phyloP scores from a whole-genome alignment of 805 yeast genomes.

The Wilhelminamyces savonicus region DNA sequence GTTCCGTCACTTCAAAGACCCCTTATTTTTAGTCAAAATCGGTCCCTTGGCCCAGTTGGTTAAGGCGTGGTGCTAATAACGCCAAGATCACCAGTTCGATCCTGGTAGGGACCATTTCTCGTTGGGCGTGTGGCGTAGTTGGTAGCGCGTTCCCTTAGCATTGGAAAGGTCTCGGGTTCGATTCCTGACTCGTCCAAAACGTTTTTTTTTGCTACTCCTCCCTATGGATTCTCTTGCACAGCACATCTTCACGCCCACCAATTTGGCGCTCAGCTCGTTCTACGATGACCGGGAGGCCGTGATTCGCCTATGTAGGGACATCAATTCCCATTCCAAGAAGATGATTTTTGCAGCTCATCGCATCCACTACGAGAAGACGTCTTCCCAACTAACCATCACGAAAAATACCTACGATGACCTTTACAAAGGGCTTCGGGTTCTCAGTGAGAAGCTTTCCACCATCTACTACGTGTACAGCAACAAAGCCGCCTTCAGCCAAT shows the following conservation, averaged over 20 bases:
- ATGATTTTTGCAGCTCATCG: conserved; percentile 20
- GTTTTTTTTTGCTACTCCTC: neutral
- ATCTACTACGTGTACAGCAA: conserved; percentile 3
- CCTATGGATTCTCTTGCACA: neutral
- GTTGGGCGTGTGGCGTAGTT: conserved; percentile 16
- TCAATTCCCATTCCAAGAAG: conserved; percentile 33
- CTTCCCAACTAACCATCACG: too few species aligned
- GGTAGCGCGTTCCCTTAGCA: conserved; percentile 18
- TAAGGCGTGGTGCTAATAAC: conserved; percentile 50
- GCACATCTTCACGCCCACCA: too few species aligned
- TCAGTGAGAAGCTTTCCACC: conserved; percentile 5
- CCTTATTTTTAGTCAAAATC: too few species aligned
- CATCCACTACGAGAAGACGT: conserved; percentile 3
- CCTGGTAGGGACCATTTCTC: conserved; percentile 70
- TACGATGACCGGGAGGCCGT: conserved; percentile 29
- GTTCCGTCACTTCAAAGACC: too few species aligned
- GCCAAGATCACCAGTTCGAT: conserved; percentile 79
- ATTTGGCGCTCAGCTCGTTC: too few species aligned
- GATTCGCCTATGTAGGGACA: conserved; percentile 29
- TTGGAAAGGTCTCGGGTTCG: conserved; percentile 4
- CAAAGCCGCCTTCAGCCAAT: conserved; percentile 8
- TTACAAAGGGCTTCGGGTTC: conserved; percentile 5
- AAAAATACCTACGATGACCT: conserved; percentile 6
- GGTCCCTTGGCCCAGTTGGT: conserved; percentile 53
- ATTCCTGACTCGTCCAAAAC: conserved; percentile 1